These are phyloP conservation scores for Amaranthus palmeri DNA, from an alignment of 148 eudicot genomes.

Conservation along the genomic window DNA sequence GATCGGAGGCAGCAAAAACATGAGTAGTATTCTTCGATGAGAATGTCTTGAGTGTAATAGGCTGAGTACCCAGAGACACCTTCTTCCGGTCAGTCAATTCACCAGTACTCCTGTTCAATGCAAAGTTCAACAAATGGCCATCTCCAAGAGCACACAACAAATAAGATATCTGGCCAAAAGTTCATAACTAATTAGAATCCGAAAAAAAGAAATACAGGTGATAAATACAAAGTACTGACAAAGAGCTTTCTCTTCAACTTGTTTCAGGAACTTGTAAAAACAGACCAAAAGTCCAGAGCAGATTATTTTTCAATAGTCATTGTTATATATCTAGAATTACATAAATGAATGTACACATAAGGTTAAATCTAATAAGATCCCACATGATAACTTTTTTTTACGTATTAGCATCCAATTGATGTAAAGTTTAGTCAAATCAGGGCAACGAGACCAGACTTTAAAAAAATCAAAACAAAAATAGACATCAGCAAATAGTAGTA, in stretches of 20 bases:
- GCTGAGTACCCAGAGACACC: conserved; percentile 93
- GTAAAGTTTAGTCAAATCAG: too few relatives aligned
- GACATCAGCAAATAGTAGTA: too few relatives aligned
- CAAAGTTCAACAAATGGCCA: conserved; percentile 89
- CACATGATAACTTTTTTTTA: too few relatives aligned
- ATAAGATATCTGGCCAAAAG: conserved; percentile 66
- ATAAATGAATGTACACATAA: too few relatives aligned
- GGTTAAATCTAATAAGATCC: too few relatives aligned
- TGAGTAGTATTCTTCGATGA: conserved; percentile 90
- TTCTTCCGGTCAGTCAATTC: conserved; percentile 82
- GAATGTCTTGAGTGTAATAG: conserved; percentile 83
- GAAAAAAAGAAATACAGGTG: background rate
- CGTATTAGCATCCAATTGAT: too few relatives aligned
- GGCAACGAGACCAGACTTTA: too few relatives aligned
- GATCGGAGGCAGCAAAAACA: conserved; percentile 98
- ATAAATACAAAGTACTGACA: background rate
- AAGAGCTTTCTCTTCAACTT: background rate
- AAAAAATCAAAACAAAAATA: too few relatives aligned
- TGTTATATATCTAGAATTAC: too few relatives aligned
- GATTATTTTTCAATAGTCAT: too few relatives aligned
- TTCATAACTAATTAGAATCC: conserved; percentile 1
- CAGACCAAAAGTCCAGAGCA: too few relatives aligned
- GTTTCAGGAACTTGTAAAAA: too few relatives aligned
- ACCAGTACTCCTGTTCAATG: conserved; percentile 67
- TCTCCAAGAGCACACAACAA: conserved; percentile 95